These are phyloP conservation scores for Salix purpurea DNA, from an alignment of 345 rosid species.

Conservation along the genomic window DNA sequence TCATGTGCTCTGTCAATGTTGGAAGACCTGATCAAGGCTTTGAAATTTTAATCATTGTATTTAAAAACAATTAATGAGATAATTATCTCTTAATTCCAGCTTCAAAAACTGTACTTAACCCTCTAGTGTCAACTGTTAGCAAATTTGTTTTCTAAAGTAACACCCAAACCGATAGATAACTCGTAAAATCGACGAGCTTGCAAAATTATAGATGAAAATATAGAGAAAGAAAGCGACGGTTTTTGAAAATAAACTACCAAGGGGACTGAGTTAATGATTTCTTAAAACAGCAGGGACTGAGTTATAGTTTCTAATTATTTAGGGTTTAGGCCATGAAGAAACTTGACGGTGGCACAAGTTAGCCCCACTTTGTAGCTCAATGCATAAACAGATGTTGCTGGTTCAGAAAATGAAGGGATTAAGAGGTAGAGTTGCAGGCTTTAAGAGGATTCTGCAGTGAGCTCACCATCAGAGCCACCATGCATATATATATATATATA, in stretches of 20 bases:
- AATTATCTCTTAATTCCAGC: no score
- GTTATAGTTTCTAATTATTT: background rate
- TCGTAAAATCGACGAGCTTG: no score
- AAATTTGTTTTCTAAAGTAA: no score
- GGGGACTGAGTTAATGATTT: background rate
- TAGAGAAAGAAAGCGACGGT: no score
- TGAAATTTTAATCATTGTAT: no score
- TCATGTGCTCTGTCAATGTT: background rate
- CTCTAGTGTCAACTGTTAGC: no score
- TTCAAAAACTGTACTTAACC: no score
- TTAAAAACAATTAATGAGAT: no score
- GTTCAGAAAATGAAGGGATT: background rate
- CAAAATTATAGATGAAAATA: no score
- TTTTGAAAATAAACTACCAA: background rate
- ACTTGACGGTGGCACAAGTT: no score
- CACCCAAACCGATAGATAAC: no score
- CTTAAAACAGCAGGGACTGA: background rate
- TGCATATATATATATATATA: background rate
- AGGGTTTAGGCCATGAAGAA: background rate
- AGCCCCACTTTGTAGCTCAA: background rate
- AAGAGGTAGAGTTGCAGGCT: background rate
- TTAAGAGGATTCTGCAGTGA: background rate
- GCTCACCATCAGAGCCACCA: conserved; percentile 1
- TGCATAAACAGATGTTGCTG: background rate
- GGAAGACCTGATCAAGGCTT: background rate